Base-by-base conservation (phyloP, 805 yeast species). In the Metschnikowia noctiluminum region DNA sequence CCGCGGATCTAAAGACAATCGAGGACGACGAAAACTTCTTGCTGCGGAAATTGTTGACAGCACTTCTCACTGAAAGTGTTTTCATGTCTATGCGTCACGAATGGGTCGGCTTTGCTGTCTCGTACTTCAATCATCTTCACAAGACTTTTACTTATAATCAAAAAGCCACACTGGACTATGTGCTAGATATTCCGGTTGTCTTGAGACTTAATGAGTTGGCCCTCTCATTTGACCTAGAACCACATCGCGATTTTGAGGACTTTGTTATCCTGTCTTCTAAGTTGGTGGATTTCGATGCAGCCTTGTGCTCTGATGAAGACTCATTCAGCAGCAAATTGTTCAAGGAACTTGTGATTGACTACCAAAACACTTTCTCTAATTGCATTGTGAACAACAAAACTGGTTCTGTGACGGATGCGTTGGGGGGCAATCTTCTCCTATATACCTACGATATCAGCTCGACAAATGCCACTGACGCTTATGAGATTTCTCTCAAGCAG, bases 11-110 rank as follows among this genome's bases (percentile, higher is more conserved):
- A 41, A 56, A 70, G 3, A 62, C 62, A 57, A 66, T 76, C 30
- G 57, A 55, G n/a, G 72, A 73, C 34, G 84, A 81, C 54, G 94
- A 87, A 62, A 69, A 76, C 7, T 77, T 74, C 49, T 66, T 85
- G 32, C 92, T 87, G 59, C 74, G 88, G 35, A 79, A 78, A 54
- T 66, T 90, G 38, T 67, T 92, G 45, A 80, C 83, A 36, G 77
- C 84, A 41, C 78, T 87, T 41, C 54, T 85, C 16, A 78, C 91
- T 1, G 77, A 80, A 56, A 61, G 77, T 1, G 65, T 81, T 12
- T 78, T 74, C 36, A 58, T 74, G 11, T 55, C 73, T 15, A 56
- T 60, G 35, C 51, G 48, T 15, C 35, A 43, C 9, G 41, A 32
- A 15, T 32, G 42, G 34, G 40, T 53, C 42, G 70, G 70, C 4